Evolutionary conservation across 2,329 filamentous ascomycete species (phyloP).

Genomic region (Proliferodiscus dingleyae): DNA sequence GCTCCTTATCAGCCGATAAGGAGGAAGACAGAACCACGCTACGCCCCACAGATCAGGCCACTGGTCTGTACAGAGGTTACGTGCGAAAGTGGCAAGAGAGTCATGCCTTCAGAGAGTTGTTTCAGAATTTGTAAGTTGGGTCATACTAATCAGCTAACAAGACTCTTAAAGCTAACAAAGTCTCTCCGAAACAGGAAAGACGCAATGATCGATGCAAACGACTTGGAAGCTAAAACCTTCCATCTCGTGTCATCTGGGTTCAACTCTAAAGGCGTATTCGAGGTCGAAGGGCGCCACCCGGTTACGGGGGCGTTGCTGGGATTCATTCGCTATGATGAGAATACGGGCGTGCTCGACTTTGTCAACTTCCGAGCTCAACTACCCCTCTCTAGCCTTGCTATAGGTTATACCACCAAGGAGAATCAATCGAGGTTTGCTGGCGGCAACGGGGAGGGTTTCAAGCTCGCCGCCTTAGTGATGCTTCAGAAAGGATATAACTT

Average conservation of each 20-base stretch:
- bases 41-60: no score
- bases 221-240: conserved; percentile 1
- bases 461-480: conserved; percentile 28
- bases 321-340: conserved; percentile 19
- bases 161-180: neutral
- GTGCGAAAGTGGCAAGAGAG: no score
- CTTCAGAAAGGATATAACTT: conserved; percentile 17
- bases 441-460: conserved; percentile 29
- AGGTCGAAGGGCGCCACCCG: conserved; percentile 4
- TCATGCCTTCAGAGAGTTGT: conserved; percentile 18
- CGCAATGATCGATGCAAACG: conserved; percentile 7
- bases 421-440: conserved; percentile 16
- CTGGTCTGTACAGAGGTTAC: no score
- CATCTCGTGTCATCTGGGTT: conserved; percentile 2
- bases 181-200: conserved; percentile 7
- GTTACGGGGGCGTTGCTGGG: conserved; percentile 14
- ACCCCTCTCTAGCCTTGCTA: conserved; percentile 7
- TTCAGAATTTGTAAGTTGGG: conserved; percentile 16
- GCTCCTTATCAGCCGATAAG: no score
- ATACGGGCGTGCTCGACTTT: conserved; percentile 21
- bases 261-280: neutral
- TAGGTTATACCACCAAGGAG: conserved; percentile 18
- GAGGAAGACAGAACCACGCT: no score
- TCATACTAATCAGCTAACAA: no score
- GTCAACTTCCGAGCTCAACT: conserved; percentile 24